Base-by-base conservation (phyloP, 176 grass and related monocot species). In the Alopecurus myosuroides region DNA sequence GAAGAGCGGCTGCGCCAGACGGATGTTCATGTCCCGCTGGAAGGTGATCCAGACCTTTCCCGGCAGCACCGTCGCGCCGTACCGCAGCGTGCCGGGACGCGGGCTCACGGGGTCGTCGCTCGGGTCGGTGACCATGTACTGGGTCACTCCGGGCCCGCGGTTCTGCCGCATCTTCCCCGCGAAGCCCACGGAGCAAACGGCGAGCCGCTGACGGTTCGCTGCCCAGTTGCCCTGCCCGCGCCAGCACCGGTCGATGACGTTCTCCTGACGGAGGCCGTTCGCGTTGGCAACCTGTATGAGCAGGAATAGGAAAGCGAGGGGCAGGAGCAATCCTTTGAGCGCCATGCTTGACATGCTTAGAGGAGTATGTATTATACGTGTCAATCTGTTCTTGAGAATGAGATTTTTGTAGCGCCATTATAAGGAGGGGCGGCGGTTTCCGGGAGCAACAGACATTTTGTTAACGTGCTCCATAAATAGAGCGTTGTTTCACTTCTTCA, bases 1-100 rank as follows among this genome's bases (percentile, higher is more conserved):
- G 80, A 57, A 74, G 64, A 98, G 87, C 8, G 93, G 91, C 41
- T 85, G 81, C n/a, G 83, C 81, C 26, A 95, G 88, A n/a, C n/a
- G 25, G 85, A 98, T 98, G 40, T 80, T 65, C 95, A 95, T 95
- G 76, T 65, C 63, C 0, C 53, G 40, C n/a, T 17, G 4, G 85
- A 98, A 98, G 5, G 91, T 95, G 89, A 98, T 89, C 96, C 96
- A 98, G 8, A 98, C 95, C 72, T 90, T 98, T 2, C 92, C 87
- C 14, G 19, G 20, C 18, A 98, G 85, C 76, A 91, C 41, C 9
- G 95, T 95, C 18, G 88, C 90, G 48, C 95, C 95, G 74, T 93
- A 98, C 49, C 93, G 85, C 22, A 95, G 70, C n/a, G 95, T 98
- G 66, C 95, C 95, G 0, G 87, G 89, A 9, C 31, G 70, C 0